These are phyloP conservation scores for Mucor indicus DNA, from an alignment of 371 early-diverging fungal genomes.

Conservation along the genomic window DNA sequence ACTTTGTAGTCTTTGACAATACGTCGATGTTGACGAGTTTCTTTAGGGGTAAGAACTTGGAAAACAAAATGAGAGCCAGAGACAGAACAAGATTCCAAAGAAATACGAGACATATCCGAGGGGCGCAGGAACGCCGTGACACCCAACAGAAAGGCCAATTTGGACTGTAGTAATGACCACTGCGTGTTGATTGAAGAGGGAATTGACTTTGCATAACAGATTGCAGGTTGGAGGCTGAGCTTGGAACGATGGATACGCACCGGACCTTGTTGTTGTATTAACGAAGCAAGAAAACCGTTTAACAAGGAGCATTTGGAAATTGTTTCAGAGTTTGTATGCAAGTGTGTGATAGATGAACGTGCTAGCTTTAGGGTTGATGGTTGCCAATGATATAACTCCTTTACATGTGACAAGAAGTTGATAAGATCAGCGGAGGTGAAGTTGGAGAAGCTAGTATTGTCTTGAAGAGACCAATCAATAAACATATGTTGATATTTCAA, in stretches of 20 bases:
- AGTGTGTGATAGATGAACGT: neutral
- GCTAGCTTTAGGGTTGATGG: neutral
- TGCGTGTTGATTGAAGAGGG: neutral
- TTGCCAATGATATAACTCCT: neutral
- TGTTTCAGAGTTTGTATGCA: neutral
- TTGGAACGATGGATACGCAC: neutral
- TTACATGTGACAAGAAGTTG: neutral
- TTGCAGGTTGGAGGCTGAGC: neutral
- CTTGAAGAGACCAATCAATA: neutral
- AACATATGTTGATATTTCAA: neutral
- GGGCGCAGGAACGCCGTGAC: neutral
- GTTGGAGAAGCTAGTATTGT: neutral
- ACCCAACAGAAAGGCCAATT: neutral
- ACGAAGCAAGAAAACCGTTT: neutral
- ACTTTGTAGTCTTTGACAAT: constrained; percentile 1
- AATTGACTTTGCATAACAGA: neutral
- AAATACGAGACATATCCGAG: neutral
- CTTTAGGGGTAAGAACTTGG: neutral
- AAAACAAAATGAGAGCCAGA: neutral
- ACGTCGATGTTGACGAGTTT: neutral
- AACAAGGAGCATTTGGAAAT: neutral
- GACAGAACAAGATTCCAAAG: neutral
- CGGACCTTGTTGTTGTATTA: neutral
- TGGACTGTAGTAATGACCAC: neutral
- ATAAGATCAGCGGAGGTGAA: neutral